These are phyloP conservation scores for Claviceps sorghi DNA, from an alignment of 2,329 filamentous ascomycete species.

Conservation along the genomic window DNA sequence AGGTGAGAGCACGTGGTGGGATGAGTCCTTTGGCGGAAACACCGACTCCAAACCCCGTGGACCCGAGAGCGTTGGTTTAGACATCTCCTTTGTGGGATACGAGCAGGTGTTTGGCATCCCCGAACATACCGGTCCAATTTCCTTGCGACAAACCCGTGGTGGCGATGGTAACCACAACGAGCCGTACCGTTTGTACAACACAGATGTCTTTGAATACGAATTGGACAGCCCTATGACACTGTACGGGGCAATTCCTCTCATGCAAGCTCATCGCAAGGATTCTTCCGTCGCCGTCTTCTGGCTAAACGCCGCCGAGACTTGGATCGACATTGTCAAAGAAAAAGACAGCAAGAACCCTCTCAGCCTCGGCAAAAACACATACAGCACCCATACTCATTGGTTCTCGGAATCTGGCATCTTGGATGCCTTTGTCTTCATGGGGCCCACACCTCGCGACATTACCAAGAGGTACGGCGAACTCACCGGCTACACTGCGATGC, in stretches of 20 bases:
- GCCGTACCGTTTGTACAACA: constrained; percentile 89
- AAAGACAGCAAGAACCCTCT: constrained; percentile 62
- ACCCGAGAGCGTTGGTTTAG: constrained; percentile 79
- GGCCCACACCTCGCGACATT: constrained; percentile 70
- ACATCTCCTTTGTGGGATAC: constrained; percentile 86
- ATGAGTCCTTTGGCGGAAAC: constrained; percentile 88
- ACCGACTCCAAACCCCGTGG: constrained; percentile 92
- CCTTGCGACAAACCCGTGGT: constrained; percentile 78
- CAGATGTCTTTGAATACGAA: constrained; percentile 95
- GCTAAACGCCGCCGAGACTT: constrained; percentile 94
- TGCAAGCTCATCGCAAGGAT: constrained; percentile 90
- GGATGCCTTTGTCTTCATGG: constrained; percentile 89
- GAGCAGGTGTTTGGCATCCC: constrained; percentile 89
- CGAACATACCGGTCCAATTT: constrained; percentile 78
- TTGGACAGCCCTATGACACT: constrained; percentile 96
- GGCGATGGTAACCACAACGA: constrained; percentile 74
- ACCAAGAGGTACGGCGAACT: constrained; percentile 74
- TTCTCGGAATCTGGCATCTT: constrained; percentile 83
- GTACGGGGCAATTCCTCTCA: constrained; percentile 92
- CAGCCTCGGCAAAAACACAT: constrained; percentile 52
- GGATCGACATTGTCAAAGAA: constrained; percentile 83
- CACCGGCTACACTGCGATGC: constrained; percentile 81
- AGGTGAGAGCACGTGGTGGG: constrained; percentile 93
- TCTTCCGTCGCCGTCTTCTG: constrained; percentile 95
- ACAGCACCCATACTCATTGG: constrained; percentile 86